Evolutionary conservation across 192 early-diverging fungal genomes (phyloP), one percentile per base, ranked within the genome.

Genomic region (Coemansia sp.): DNA sequence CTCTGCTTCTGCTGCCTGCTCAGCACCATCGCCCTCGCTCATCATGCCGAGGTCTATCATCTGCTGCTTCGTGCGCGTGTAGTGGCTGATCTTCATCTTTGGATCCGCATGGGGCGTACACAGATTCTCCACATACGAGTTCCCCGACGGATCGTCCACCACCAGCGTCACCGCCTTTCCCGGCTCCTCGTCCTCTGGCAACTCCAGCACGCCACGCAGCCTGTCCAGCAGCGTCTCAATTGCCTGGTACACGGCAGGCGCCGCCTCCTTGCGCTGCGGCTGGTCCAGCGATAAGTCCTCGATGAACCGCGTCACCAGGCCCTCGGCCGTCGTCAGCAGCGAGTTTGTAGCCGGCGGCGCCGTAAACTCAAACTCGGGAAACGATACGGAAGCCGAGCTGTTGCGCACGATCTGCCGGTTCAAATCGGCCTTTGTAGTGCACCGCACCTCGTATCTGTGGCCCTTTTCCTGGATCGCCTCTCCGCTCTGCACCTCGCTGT

Each of bases 351-450:
- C 81, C 5, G 94, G 83, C 69, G 96, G 95, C 63, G 97, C 94
- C 51, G 95, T 91, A 63, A 98, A 87, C 64, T 98, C 93, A 16
- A 96, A 72, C 67, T 98, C 96, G 4, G 83, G 81, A 71, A 97
- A 87, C 43, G 86, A 85, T 46, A 95, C 88, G 4, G 88, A 84
- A 5, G 91, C 91, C 57, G 84, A 90, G 64, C 90, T 92, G 37
- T 92, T 90, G 75, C 95, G 95, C 58, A 98, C 92, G 49, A 98
- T 65, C 73, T 98, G 96, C 42, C 96, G 91, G 85, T 92, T 90
- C 20, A 97, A 82, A 76, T 98, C 96, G 62, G 79, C 83, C 74
- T 92, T 91, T 61, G 64, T 84, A 12, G 84, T 69, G 65, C 95
- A 76, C 20, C 76, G 69, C 59, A 89, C 87, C 63, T 87, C 83